Evolutionary conservation across 2,329 filamentous ascomycete species (phyloP), one percentile per base, ranked within the genome.

Genomic region (Onygena corvina): DNA sequence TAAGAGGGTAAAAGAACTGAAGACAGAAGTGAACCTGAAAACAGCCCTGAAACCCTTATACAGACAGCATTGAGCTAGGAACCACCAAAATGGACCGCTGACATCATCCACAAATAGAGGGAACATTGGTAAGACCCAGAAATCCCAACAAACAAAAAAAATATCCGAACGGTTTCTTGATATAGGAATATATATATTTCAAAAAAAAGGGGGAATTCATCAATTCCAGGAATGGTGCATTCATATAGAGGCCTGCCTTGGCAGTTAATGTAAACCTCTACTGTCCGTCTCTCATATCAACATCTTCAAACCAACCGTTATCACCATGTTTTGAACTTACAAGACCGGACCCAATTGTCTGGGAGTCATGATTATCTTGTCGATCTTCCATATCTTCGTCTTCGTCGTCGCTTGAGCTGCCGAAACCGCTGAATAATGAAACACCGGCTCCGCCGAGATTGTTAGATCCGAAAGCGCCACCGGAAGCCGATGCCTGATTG

Each of bases 361-460:
- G 58, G 67, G 71, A 78, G 53, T 86, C 18, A 44, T 25, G 83
- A 58, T 86, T 84, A 56, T 90, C 83, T 11, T 54, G 64, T 30
- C 65, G 63, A 30, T 69, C 67, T 51, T 94, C 86, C 69, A 87
- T 84, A 54, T 95, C 90, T 59, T 95, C 90, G 55, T 96, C 92
- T 57, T 96, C 92, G 66, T 95, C 90, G 58, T 94, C 88, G 60
- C 88, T 94, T 45, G 86, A 92, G 68, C 88, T 94, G 61, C 87
- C 89, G 67, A 96, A 96, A 47, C 89, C 88, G 61, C 86, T 90
- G 23, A 92, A 77, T 52, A 94, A 71, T 25, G 84, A 83, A 46
- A 60, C 60, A 46, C 84, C 83, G 34, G 80, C 76, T 60, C 79
- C 81, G 38, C 38, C 21, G 2, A 42, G 38, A n/a, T 42, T 42